phyloP scores from a whole-genome alignment of 2,329 filamentous ascomycete species.

The Cladophialophora carrionii region DNA sequence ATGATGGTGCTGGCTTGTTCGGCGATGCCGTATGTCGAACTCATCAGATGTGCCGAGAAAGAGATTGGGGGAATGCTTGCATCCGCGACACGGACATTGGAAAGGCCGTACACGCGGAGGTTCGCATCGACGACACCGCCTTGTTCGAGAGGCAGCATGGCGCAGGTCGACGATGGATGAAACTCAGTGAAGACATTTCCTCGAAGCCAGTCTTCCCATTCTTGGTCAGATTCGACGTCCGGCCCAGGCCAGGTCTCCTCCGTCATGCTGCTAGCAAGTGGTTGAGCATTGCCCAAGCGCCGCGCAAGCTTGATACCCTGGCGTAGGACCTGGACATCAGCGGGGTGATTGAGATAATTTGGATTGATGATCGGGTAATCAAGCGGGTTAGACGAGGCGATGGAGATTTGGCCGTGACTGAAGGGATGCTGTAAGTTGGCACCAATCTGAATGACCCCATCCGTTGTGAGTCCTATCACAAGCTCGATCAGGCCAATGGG shows the following conservation, averaged over 20 bases:
- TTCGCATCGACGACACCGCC: conserved; percentile 51
- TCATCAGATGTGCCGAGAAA: conserved; percentile 44
- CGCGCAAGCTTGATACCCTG: conserved; percentile 44
- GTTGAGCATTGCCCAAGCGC: conserved; percentile 42
- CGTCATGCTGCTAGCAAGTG: conserved; percentile 43
- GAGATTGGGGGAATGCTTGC: conserved; percentile 44
- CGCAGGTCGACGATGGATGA: conserved; percentile 44
- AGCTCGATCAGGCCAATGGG: conserved; percentile 35
- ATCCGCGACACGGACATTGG: conserved; percentile 44
- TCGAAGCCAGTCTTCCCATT: conserved; percentile 41
- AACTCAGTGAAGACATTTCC: conserved; percentile 33
- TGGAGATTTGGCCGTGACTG: conserved; percentile 36
- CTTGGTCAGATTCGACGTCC: conserved; percentile 34
- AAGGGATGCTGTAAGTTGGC: conserved; percentile 37
- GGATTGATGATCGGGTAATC: conserved; percentile 49
- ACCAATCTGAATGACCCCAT: conserved; percentile 33
- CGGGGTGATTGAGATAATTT: conserved; percentile 50
- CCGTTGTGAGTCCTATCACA: conserved; percentile 39
- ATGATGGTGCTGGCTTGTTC: conserved; percentile 42
- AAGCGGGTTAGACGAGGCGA: conserved; percentile 43
- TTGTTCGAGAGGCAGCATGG: conserved; percentile 51
- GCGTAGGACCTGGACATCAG: conserved; percentile 48
- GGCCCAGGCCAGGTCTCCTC: conserved; percentile 37
- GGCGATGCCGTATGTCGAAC: conserved; percentile 44
- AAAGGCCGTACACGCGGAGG: conserved; percentile 51